phyloP scores from a whole-genome alignment of 2,329 filamentous ascomycete genomes.

The Ambrosiella beaveri region DNA sequence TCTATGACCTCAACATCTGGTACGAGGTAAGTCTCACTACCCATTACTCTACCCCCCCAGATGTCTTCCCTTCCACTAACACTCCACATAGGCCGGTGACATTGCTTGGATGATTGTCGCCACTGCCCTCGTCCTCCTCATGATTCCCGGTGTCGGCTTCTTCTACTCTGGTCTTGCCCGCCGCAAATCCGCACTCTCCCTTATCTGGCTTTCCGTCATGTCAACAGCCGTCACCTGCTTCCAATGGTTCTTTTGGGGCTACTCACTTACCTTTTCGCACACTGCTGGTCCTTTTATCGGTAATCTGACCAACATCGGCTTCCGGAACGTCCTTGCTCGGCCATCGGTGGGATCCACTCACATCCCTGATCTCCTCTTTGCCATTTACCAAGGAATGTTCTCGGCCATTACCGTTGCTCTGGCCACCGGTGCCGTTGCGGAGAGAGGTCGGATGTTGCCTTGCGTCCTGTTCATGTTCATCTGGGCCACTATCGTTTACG shows the following conservation, averaged over 20 bases:
- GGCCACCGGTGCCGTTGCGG: slow-evolving; percentile 68
- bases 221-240: slow-evolving; percentile 67
- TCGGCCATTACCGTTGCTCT: slow-evolving; percentile 73
- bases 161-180: slow-evolving; percentile 86
- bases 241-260: slow-evolving; percentile 93
- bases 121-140: slow-evolving; percentile 70
- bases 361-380: slow-evolving; percentile 71
- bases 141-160: slow-evolving; percentile 84
- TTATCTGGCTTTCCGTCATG: slow-evolving; percentile 87
- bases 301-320: slow-evolving; percentile 61
- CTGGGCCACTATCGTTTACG: slow-evolving; percentile 80
- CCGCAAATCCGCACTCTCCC: slow-evolving; percentile 71
- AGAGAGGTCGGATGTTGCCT: slow-evolving; percentile 74
- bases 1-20: slow-evolving; percentile 57
- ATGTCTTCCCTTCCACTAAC: background rate
- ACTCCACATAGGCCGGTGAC: slow-evolving; percentile 46
- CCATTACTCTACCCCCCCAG: background rate
- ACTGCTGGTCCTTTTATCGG: slow-evolving; percentile 60
- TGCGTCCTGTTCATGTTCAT: slow-evolving; percentile 86
- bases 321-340: slow-evolving; percentile 55
- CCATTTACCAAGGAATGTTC: slow-evolving; percentile 79
- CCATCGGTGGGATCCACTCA: slow-evolving; percentile 57
- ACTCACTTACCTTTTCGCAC: slow-evolving; percentile 68
- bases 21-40: slow-evolving; percentile 42
- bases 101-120: slow-evolving; percentile 71